phyloP scores from a whole-genome alignment of 1,284 basidiomycete genomes.

The Cerrena zonata region DNA sequence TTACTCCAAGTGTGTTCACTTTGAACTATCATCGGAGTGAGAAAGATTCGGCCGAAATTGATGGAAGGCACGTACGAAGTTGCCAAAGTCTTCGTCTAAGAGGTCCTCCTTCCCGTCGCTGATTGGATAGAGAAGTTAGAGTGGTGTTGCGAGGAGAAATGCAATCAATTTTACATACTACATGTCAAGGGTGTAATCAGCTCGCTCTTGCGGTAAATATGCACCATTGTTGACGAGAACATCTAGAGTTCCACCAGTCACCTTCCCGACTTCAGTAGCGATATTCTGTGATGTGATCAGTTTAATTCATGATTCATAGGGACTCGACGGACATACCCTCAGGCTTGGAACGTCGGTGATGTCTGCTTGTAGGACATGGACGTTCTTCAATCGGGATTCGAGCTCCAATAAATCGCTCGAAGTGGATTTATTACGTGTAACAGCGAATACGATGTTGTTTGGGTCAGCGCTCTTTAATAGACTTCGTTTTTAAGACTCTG shows the following conservation, averaged over 20 bases:
- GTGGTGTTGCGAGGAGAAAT: too few species aligned
- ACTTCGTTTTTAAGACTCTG: background rate
- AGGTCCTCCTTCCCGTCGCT: slow-evolving; percentile 9
- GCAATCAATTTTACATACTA: slow-evolving; percentile 8
- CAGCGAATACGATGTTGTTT: slow-evolving; percentile 23
- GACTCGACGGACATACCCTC: slow-evolving; percentile 17
- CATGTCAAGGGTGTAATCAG: slow-evolving; percentile 2
- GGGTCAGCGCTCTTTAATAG: slow-evolving; percentile 8
- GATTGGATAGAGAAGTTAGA: background rate
- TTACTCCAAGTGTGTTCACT: slow-evolving; percentile 33
- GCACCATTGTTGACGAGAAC: slow-evolving; percentile 28
- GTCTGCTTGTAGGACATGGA: slow-evolving; percentile 24
- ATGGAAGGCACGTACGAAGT: slow-evolving; percentile 12
- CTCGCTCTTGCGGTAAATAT: slow-evolving; percentile 4
- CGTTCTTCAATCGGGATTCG: slow-evolving; percentile 17
- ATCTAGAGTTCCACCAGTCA: slow-evolving; percentile 26
- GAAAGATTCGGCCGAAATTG: background rate
- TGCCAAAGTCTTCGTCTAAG: slow-evolving; percentile 21
- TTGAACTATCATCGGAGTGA: slow-evolving; percentile 20
- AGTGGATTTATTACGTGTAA: slow-evolving; percentile 18
- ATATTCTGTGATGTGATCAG: slow-evolving; percentile 9
- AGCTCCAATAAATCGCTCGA: slow-evolving; percentile 14
- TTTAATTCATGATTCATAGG: background rate
- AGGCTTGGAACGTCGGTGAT: slow-evolving; percentile 17
- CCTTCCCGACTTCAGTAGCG: slow-evolving; percentile 16